Conservation (phyloP, 2,329 filamentous ascomycete species). For the Fusarium falciforme region DNA sequence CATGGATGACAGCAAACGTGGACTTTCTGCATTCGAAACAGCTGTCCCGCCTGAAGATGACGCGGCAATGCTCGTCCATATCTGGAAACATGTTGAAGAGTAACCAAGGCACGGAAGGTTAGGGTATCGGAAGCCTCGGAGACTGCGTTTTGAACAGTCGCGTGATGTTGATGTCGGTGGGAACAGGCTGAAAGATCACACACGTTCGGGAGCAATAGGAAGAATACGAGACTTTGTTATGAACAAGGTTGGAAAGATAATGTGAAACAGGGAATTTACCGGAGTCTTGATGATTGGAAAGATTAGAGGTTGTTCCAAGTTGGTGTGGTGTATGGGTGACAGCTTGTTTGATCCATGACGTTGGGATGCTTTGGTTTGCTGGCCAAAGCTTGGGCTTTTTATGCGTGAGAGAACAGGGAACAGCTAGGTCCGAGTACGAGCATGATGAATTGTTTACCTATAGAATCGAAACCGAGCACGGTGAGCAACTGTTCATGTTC, state of each 20-base stretch:
- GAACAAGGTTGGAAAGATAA: neutral
- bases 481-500: neutral
- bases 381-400: neutral
- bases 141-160: neutral
- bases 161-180: conserved; percentile 18
- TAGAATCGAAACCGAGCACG: neutral
- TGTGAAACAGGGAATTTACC: conserved; percentile 13
- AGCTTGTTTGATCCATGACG: conserved; percentile 18
- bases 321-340: neutral
- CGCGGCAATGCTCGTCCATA: neutral
- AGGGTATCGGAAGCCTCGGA: neutral
- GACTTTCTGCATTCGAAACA: neutral
- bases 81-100: neutral
- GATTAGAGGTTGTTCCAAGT: conserved; percentile 12
- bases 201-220: neutral
- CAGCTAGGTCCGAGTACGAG: neutral
- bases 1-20: neutral
- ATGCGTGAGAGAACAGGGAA: neutral
- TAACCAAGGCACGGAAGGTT: neutral
- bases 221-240: neutral
- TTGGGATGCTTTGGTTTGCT: neutral
- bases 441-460: neutral
- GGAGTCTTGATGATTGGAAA: conserved; percentile 18
- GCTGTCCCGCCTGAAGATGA: neutral
- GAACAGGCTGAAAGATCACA: neutral